phyloP scores from a whole-genome alignment of 1,139 yeast genomes.

The Debaryomycetaceae sp. region DNA sequence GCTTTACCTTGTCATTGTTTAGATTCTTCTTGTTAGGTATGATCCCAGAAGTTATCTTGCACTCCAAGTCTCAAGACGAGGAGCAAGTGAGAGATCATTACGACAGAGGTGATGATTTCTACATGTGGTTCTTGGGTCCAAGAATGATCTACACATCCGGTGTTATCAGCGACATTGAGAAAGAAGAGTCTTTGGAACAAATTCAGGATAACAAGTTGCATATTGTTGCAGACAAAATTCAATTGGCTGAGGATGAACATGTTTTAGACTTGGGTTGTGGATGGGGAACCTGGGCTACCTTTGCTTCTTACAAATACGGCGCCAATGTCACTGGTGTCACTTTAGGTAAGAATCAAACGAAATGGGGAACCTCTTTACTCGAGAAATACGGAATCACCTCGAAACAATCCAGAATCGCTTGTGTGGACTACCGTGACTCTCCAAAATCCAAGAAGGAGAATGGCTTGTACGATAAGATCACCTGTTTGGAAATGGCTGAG shows the following conservation, averaged over 20 bases:
- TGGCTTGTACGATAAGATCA: constrained; percentile 80
- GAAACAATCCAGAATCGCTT: constrained; percentile 72
- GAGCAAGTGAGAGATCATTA: constrained; percentile 95
- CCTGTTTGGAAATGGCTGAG: constrained; percentile 94
- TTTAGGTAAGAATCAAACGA: constrained; percentile 85
- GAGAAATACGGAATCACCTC: constrained; percentile 62
- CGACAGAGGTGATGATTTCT: constrained; percentile 95
- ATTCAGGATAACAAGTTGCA: constrained; percentile 88
- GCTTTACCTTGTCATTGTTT: constrained; percentile 75
- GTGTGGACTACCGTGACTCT: constrained; percentile 88
- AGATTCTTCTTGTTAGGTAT: constrained; percentile 80
- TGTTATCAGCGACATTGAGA: constrained; percentile 65
- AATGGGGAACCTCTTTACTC: constrained; percentile 78
- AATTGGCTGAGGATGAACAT: constrained; percentile 65
- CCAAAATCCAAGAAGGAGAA: constrained; percentile 58
- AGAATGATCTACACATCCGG: constrained; percentile 95
- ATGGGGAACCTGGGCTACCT: constrained; percentile 92
- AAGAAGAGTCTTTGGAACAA: constrained; percentile 78
- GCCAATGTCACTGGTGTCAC: constrained; percentile 90
- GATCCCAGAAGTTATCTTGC: constrained; percentile 92
- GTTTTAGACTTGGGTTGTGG: constrained; percentile 91
- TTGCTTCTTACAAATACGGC: constrained; percentile 77
- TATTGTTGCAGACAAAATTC: constrained; percentile 84
- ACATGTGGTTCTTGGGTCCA: constrained; percentile 91
- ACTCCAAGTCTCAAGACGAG: constrained; percentile 90